Evolutionary conservation across 495 filamentous ascomycete genomes (phyloP).

Genomic region (Coniosporium apollinis): DNA sequence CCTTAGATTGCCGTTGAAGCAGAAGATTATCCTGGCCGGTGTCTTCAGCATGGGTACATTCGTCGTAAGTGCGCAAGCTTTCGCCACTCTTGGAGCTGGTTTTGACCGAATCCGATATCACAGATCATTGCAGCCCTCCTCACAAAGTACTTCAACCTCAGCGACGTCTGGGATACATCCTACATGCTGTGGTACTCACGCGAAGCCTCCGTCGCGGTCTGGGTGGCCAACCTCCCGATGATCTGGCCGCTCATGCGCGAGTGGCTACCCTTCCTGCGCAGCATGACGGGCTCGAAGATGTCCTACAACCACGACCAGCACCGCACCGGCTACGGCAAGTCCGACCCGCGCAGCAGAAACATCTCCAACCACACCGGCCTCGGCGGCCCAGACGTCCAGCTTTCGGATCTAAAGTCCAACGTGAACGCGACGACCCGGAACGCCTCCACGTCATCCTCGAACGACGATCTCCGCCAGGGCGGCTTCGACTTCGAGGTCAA

Average conservation of each 20-base stretch:
- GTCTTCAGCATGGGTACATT: slow-evolving; percentile 17
- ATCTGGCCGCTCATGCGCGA: slow-evolving; percentile 12
- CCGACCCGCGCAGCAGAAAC: no score
- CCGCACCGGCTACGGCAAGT: no score
- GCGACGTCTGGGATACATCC: slow-evolving; percentile 8
- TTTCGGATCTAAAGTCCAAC: no score
- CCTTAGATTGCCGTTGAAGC: slow-evolving; percentile 7
- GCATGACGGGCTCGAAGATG: no score
- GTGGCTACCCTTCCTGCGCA: background rate
- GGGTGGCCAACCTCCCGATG: slow-evolving; percentile 13
- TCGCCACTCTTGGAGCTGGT: background rate
- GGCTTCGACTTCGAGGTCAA: no score
- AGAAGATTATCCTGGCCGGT: slow-evolving; percentile 9
- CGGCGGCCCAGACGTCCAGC: no score
- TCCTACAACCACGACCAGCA: no score
- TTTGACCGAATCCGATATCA: background rate
- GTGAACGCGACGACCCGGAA: no score
- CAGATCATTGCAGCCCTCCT: slow-evolving; percentile 15
- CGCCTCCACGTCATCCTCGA: no score
- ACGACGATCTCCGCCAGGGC: no score
- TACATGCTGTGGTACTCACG: slow-evolving; percentile 18
- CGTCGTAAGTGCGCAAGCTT: slow-evolving; percentile 7
- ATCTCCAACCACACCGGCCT: no score
- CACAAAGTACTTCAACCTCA: slow-evolving; percentile 14
- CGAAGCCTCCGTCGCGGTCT: slow-evolving; percentile 14